Evolutionary conservation across 2,329 filamentous ascomycete genomes (phyloP).

Genomic region (Hypoxylon sp.): DNA sequence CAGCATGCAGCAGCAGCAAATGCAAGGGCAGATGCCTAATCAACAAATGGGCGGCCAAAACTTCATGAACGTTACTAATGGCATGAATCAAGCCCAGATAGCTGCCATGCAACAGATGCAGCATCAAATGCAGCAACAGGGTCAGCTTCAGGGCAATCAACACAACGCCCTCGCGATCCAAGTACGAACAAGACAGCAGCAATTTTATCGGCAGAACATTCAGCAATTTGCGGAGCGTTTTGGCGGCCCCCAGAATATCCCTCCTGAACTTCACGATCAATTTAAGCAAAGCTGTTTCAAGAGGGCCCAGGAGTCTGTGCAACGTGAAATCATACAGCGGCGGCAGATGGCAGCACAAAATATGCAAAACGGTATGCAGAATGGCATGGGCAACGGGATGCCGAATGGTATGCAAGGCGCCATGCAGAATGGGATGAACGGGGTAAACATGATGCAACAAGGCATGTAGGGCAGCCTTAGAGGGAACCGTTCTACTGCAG

Average conservation of each 20-base stretch:
- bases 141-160: constrained; percentile 48
- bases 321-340: constrained; percentile 51
- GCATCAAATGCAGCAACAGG: constrained; percentile 52
- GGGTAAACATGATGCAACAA: constrained; percentile 62
- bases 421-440: constrained; percentile 45
- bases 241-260: constrained; percentile 63
- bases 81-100: constrained; percentile 54
- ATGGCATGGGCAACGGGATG: constrained; percentile 56
- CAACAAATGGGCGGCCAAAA: constrained; percentile 61
- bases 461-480: constrained; percentile 59
- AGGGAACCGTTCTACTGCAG: neutral
- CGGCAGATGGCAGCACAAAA: constrained; percentile 66
- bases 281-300: constrained; percentile 61
- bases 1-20: constrained; percentile 54
- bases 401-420: constrained; percentile 55
- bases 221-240: constrained; percentile 55
- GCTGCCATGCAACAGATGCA: constrained; percentile 53
- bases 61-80: constrained; percentile 60
- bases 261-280: constrained; percentile 61
- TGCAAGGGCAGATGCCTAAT: constrained; percentile 58
- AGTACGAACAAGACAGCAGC: constrained; percentile 56
- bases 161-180: constrained; percentile 48
- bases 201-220: constrained; percentile 61
- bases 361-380: constrained; percentile 56
- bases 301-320: constrained; percentile 56